Evolutionary conservation across 2,329 filamentous ascomycete genomes (phyloP).

Genomic region (Pseudophaeomoniella oleicola): DNA sequence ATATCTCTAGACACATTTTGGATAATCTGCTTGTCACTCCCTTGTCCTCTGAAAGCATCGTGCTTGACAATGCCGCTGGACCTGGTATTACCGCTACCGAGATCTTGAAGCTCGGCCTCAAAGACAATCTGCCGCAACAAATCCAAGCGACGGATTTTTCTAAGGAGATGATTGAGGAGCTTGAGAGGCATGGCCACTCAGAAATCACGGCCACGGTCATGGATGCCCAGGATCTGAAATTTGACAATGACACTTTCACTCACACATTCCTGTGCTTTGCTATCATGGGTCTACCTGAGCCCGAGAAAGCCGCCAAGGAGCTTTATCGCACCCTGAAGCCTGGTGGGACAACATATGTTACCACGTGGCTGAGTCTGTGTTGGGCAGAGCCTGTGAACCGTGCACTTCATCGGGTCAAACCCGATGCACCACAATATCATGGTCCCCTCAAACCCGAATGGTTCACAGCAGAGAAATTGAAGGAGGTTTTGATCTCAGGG

Average conservation of each 20-base stretch:
- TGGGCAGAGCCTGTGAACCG: no score
- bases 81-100: background rate
- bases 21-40: background rate
- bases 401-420: no score
- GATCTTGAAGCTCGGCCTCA: background rate
- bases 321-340: background rate
- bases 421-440: no score
- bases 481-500: no score
- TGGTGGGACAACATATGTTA: no score
- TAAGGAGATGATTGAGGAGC: background rate
- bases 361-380: no score
- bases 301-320: background rate
- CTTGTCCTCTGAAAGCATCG: background rate
- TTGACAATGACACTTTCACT: background rate
- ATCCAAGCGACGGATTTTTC: background rate
- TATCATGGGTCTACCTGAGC: no score
- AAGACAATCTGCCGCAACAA: background rate
- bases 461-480: no score
- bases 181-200: background rate
- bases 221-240: background rate
- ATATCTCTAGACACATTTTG: background rate
- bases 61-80: background rate
- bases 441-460: no score
- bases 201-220: background rate
- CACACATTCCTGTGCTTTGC: no score